Percentiles rank a stretch among this genome's conserved stretches.
These are phyloP conservation scores for Phlebopus sp. DNA, from an alignment of 1,284 basidiomycete genomes.

Conservation along the genomic window DNA sequence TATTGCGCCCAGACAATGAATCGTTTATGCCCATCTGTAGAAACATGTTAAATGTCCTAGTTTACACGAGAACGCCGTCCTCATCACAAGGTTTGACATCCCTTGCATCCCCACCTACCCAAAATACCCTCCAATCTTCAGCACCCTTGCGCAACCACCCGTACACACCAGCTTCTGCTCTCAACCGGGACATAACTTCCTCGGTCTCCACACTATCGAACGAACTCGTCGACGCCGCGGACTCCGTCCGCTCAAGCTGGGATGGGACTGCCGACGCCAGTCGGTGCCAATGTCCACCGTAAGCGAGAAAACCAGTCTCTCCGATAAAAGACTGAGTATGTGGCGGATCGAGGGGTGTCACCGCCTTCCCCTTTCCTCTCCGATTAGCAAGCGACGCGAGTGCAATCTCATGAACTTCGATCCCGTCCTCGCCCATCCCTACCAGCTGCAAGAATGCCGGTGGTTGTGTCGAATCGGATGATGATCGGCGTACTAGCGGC, in stretches of 20 bases:
- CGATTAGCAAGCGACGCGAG: slow-evolving; percentile 31
- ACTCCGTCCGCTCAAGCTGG: slow-evolving; percentile 37
- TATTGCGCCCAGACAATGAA: neutral
- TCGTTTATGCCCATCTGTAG: neutral
- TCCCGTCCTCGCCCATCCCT: slow-evolving; percentile 61
- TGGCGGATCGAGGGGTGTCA: slow-evolving; percentile 46
- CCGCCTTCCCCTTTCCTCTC: slow-evolving; percentile 39
- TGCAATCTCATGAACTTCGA: slow-evolving; percentile 68
- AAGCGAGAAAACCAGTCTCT: slow-evolving; percentile 58
- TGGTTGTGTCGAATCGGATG: neutral
- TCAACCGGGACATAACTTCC: slow-evolving; percentile 43
- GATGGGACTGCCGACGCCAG: slow-evolving; percentile 37
- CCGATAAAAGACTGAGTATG: slow-evolving; percentile 62
- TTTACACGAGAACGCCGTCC: slow-evolving; percentile 28
- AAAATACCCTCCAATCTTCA: slow-evolving; percentile 74
- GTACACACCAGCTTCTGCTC: slow-evolving; percentile 62
- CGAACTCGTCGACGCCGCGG: slow-evolving; percentile 42
- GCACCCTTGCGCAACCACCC: slow-evolving; percentile 68
- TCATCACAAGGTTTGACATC: slow-evolving; percentile 22
- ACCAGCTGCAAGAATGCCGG: slow-evolving; percentile 61
- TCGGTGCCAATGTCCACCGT: slow-evolving; percentile 71
- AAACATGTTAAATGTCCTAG: neutral
- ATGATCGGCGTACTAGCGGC: slow-evolving; percentile 5
- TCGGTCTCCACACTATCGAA: slow-evolving; percentile 52
- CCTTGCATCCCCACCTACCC: slow-evolving; percentile 61